Evolutionary conservation across 164 flowering plant species (phyloP).

Genomic region (Euptelea pleiosperma): DNA sequence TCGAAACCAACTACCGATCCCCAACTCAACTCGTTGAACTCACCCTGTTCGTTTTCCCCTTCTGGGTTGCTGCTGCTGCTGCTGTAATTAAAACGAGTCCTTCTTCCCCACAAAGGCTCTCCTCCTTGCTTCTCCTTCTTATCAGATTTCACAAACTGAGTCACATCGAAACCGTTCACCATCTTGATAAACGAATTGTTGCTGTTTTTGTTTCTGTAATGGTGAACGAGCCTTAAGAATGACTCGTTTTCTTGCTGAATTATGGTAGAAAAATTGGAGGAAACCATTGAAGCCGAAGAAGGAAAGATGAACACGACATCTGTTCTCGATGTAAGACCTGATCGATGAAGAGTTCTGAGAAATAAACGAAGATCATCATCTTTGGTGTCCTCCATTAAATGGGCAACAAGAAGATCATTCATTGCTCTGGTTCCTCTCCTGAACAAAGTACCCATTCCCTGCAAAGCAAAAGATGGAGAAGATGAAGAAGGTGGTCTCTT

Average conservation of each 20-base stretch:
- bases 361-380: constrained; percentile 45
- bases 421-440: constrained; percentile 61
- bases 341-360: constrained; percentile 45
- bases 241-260: constrained; percentile 56
- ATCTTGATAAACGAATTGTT: constrained; percentile 6
- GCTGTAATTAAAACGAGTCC: not conserved
- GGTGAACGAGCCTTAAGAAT: constrained; percentile 43
- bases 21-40: constrained; percentile 44
- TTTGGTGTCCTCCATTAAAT: constrained; percentile 37
- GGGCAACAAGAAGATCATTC: constrained; percentile 70
- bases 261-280: constrained; percentile 21
- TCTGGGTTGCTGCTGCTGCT: constrained; percentile 20
- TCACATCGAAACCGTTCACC: constrained; percentile 27
- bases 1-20: constrained; percentile 89
- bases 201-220: constrained; percentile 12
- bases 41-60: constrained; percentile 9
- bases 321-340: constrained; percentile 46
- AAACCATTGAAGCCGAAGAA: constrained; percentile 17
- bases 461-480: constrained; percentile 42
- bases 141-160: constrained; percentile 29
- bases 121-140: constrained; percentile 29
- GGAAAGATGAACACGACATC: constrained; percentile 56
- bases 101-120: constrained; percentile 68
- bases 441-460: constrained; percentile 70
- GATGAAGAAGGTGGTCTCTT: not conserved